Percentiles rank a stretch among this genome's conserved stretches.
Evolutionary conservation across 257 asterid species (phyloP).

Genomic region (Solanum dulcamara): DNA sequence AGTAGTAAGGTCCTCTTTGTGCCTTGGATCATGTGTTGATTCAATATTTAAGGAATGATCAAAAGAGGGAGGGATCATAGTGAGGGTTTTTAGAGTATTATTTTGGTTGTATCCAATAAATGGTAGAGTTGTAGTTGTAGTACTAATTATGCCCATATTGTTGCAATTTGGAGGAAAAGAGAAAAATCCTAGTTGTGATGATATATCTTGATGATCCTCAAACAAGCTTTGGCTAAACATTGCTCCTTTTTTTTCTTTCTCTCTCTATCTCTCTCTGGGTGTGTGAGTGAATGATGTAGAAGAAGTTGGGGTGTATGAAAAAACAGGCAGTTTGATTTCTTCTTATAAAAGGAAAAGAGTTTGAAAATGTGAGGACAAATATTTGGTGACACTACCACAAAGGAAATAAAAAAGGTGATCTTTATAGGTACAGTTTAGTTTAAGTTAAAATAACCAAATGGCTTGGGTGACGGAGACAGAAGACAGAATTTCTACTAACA

Average conservation of each 20-base stretch:
- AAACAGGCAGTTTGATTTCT: background rate
- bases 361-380: background rate
- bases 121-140: constrained; percentile 11
- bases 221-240: constrained; percentile 52
- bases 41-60: constrained; percentile 21
- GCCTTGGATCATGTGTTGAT: constrained; percentile 16
- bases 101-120: constrained; percentile 21
- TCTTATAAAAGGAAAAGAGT: background rate
- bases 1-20: constrained; percentile 19
- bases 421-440: background rate
- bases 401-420: background rate
- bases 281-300: background rate
- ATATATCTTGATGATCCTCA: constrained; percentile 62
- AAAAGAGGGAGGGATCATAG: constrained; percentile 16
- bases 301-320: background rate
- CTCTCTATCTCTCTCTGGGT: background rate
- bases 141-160: background rate
- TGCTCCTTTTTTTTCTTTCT: constrained; percentile 6
- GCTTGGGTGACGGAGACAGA: accelerated
- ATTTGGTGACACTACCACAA: background rate
- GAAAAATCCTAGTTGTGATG: constrained; percentile 53
- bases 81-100: constrained; percentile 36
- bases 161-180: constrained; percentile 29
- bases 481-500: background rate
- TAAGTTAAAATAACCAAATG: background rate